phyloP scores from a whole-genome alignment of 169 alveolate species.

The Perkinsus chesapeaki region DNA sequence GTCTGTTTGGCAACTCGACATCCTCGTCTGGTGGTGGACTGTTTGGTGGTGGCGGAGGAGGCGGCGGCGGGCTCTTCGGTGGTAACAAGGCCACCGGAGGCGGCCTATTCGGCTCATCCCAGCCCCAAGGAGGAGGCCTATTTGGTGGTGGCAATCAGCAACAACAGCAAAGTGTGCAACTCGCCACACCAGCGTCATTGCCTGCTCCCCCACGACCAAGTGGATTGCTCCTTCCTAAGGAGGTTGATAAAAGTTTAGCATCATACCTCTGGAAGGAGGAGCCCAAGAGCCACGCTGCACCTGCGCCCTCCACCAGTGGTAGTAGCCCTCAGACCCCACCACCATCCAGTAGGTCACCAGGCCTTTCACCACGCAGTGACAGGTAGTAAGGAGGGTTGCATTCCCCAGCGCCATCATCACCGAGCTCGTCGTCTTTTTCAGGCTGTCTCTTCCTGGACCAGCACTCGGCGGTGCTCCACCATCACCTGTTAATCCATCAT shows the following conservation, averaged over 20 bases:
- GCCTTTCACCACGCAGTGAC: background rate
- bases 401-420: too few relatives aligned
- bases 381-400: background rate
- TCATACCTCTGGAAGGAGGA: background rate
- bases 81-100: background rate
- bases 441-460: background rate
- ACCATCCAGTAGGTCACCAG: background rate
- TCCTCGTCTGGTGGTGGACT: background rate
- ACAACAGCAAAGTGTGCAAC: background rate
- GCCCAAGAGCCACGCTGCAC: background rate
- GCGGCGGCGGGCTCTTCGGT: background rate
- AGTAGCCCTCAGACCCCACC: background rate
- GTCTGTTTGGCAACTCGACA: background rate
- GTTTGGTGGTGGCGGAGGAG: background rate
- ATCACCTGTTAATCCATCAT: background rate
- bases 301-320: background rate
- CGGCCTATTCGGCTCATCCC: background rate
- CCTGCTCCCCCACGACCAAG: background rate
- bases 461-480: background rate
- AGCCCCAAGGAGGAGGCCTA: background rate
- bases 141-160: background rate
- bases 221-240: background rate
- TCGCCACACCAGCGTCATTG: background rate
- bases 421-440: background rate
- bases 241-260: background rate